These are phyloP conservation scores for Lentinula edodes DNA, from an alignment of 768 basidiomycete genomes.

Conservation along the genomic window DNA sequence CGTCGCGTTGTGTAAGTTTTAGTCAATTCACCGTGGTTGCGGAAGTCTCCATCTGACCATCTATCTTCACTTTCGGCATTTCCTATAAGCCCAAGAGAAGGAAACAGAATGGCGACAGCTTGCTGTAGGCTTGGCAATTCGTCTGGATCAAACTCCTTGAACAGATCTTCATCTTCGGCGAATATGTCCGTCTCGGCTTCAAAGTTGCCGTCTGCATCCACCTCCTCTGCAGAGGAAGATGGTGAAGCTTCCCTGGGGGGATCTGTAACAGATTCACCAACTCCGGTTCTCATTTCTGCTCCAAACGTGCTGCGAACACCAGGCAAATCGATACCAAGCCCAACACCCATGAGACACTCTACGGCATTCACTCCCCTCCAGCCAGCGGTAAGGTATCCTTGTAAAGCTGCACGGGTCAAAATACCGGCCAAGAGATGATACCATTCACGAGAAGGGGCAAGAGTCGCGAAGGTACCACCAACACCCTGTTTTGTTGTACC, in stretches of 20 bases:
- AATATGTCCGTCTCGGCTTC: slow-evolving; percentile 15
- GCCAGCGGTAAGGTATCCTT: slow-evolving; percentile 78
- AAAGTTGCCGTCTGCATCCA: slow-evolving; percentile 6
- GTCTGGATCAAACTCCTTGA: slow-evolving; percentile 66
- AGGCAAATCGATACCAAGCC: slow-evolving; percentile 41
- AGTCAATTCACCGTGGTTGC: background rate
- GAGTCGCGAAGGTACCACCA: slow-evolving; percentile 23
- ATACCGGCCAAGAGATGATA: slow-evolving; percentile 74
- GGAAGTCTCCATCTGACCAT: slow-evolving; percentile 13
- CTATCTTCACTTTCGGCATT: slow-evolving; percentile 30
- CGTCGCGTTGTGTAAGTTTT: background rate
- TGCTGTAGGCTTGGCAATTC: slow-evolving; percentile 65
- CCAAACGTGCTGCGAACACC: slow-evolving; percentile 5
- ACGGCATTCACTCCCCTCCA: slow-evolving; percentile 72
- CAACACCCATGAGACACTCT: slow-evolving; percentile 69
- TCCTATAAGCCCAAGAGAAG: slow-evolving; percentile 29
- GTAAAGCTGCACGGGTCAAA: slow-evolving; percentile 76
- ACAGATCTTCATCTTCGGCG: slow-evolving; percentile 25
- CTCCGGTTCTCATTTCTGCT: slow-evolving; percentile 12
- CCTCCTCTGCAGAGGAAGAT: slow-evolving; percentile 4
- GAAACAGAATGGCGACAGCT: slow-evolving; percentile 67
- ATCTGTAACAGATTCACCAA: background rate
- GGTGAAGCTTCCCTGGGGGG: background rate
- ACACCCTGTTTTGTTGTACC: background rate
- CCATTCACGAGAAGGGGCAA: slow-evolving; percentile 73